These are phyloP conservation scores for Colletotrichum tropicale DNA, from an alignment of 2,329 filamentous ascomycete species.

Conservation along the genomic window DNA sequence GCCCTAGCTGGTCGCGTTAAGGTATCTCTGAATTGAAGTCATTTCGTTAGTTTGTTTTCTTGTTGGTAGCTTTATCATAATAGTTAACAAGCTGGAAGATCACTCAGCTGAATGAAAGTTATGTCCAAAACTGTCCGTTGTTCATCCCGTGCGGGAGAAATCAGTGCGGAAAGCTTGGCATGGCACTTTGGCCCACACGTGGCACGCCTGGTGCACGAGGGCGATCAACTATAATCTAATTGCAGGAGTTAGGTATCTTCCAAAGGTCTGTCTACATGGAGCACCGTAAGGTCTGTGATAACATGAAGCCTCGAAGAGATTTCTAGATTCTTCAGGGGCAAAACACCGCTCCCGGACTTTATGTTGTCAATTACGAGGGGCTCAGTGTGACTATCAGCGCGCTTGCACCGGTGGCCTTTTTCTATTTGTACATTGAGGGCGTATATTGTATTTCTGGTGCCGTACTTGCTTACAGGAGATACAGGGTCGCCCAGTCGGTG, in stretches of 20 bases:
- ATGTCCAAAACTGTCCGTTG: background rate
- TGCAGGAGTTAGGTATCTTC: background rate
- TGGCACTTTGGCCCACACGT: background rate
- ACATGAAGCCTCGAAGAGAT: background rate
- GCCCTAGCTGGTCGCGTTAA: background rate
- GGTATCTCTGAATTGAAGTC: background rate
- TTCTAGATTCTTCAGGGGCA: accelerated
- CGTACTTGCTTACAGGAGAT: too few relatives aligned
- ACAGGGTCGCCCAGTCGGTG: too few relatives aligned
- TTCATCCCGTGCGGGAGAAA: background rate
- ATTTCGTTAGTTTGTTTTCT: accelerated
- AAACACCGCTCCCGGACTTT: background rate
- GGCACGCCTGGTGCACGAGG: background rate
- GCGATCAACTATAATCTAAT: background rate
- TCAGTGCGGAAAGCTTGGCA: background rate
- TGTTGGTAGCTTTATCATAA: accelerated
- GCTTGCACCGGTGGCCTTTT: background rate
- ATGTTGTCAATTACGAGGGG: accelerated
- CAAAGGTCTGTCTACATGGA: background rate
- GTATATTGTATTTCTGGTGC: background rate
- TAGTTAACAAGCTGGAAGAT: background rate
- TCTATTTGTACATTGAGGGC: background rate
- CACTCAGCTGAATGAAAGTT: background rate
- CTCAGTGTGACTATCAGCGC: background rate
- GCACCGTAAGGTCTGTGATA: background rate